Base-by-base conservation (phyloP, 306 rosid genomes). In the Coriaria nepalensis region DNA sequence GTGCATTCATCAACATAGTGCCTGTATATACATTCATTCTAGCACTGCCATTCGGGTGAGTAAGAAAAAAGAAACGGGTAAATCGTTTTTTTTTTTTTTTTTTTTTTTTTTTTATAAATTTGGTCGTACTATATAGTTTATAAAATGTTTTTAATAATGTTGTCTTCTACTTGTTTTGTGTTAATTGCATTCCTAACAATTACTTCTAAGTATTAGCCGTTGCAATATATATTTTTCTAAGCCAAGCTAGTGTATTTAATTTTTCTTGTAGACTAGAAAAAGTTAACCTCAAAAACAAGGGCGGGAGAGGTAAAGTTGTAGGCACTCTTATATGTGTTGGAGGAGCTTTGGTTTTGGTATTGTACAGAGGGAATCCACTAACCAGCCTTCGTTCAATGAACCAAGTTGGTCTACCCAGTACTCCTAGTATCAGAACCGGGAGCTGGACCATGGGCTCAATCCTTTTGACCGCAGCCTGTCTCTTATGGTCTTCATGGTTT, bases 401-500 rank as follows among this genome's bases (percentile, higher is more conserved):
- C 45, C 53, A 39, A 45, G 42, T 40, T 34, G 54, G 13, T 12
- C 36, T 42, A 33, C 57, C 8, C 37, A 57, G 15, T 12, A 14
- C 43, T 40, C 29, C 71, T 13, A 6, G 59, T 11, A 62, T 66
- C 10, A 55, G 53, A 59, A 49, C 43, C 40, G 72, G 62, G 57
- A 77, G 62, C 53, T 78, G 93, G 95, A 61, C 66, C 6, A 6
- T 72, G 29, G 95, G 95, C 49, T 77, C 97, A 11, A 39, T 68
- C 32, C 59, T 81, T 43, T 40, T 77, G 57, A 56, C 70, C 42
- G 65, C 60, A 52, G 90, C 84, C 37, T 66, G 82, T 65, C 13
- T 84, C 47, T 35, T 74, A 65, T 88, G 97, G 97, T 75, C 90
- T 8, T 84, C 95, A 15, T 88, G 97, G 97, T 88, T 84, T 47